Conservation (phyloP, 2,329 filamentous ascomycete genomes). For the Setomelanomma holmii region DNA sequence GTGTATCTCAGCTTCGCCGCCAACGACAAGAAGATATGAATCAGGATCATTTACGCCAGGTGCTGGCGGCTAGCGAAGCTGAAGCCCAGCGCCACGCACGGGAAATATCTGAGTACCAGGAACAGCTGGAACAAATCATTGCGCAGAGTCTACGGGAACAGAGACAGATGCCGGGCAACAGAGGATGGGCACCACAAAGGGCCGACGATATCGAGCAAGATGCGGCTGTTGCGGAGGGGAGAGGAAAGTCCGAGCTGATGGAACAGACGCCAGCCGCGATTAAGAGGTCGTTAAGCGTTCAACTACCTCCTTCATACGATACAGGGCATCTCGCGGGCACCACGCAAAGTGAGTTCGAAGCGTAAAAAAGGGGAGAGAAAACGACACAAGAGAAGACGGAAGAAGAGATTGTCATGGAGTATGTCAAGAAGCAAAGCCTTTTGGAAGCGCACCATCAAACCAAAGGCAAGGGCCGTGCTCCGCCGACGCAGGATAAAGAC, state of each 20-base stretch:
- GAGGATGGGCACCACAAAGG: not conserved
- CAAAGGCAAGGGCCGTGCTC: slow-evolving; percentile 14
- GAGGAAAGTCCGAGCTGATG: too few species aligned
- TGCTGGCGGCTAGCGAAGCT: slow-evolving; percentile 20
- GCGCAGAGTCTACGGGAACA: slow-evolving; percentile 8
- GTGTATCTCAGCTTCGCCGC: slow-evolving; percentile 9
- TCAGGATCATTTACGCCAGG: slow-evolving; percentile 24
- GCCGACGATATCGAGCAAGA: not conserved
- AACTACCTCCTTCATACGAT: not conserved
- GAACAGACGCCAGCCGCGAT: not conserved
- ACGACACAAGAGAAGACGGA: slow-evolving; percentile 59
- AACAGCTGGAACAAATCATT: slow-evolving; percentile 6
- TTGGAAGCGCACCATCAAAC: slow-evolving; percentile 65
- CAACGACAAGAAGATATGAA: slow-evolving; percentile 19
- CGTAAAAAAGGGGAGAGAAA: slow-evolving; percentile 45
- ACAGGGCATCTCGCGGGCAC: slow-evolving; percentile 25
- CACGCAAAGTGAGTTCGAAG: slow-evolving; percentile 21
- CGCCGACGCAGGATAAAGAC: not conserved
- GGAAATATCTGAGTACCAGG: slow-evolving; percentile 8
- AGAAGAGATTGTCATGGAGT: slow-evolving; percentile 77
- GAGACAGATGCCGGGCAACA: not conserved
- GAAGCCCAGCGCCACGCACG: slow-evolving; percentile 5
- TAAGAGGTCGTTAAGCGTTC: not conserved
- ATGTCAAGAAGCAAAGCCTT: slow-evolving; percentile 76
- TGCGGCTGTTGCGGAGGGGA: not conserved